Evolutionary conservation across 768 basidiomycete genomes (phyloP).

Genomic region (Lactarius vividus): DNA sequence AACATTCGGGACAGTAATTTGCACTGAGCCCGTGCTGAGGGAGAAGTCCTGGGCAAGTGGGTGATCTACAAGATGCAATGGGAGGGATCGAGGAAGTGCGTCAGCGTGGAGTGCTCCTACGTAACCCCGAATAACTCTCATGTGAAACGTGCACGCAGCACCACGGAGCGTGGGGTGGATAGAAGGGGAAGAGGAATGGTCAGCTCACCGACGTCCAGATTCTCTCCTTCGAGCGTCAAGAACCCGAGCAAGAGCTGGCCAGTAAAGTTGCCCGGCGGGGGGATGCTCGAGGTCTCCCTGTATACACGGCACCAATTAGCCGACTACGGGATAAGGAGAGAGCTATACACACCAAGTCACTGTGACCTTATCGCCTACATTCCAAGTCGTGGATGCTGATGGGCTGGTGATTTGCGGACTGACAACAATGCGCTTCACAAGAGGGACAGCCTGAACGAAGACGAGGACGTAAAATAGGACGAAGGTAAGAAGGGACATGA

Average conservation of each 20-base stretch:
- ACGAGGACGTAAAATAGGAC: background rate
- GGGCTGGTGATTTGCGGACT: conserved; percentile 43
- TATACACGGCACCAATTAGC: background rate
- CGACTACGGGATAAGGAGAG: background rate
- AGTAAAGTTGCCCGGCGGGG: conserved; percentile 38
- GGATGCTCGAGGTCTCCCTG: conserved; percentile 37
- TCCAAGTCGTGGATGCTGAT: conserved; percentile 36
- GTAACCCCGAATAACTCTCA: background rate
- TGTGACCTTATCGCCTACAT: conserved; percentile 34
- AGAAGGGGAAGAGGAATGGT: background rate
- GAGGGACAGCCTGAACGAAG: conserved; percentile 6
- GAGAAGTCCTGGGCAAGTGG: conserved; percentile 38
- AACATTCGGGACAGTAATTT: conserved; percentile 41
- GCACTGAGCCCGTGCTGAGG: conserved; percentile 37
- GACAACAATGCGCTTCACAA: conserved; percentile 9
- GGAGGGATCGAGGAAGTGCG: background rate
- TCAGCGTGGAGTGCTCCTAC: conserved; percentile 4
- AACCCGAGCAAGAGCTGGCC: conserved; percentile 49
- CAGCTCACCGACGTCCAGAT: conserved; percentile 50
- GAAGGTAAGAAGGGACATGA: conserved; percentile 12
- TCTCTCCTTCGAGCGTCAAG: conserved; percentile 32
- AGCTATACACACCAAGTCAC: conserved; percentile 41
- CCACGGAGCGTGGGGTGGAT: background rate
- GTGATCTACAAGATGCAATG: conserved; percentile 31
- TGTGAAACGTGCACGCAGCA: background rate